Conservation (phyloP, 208 protist genomes). For the Crithidia expoeki region DNA sequence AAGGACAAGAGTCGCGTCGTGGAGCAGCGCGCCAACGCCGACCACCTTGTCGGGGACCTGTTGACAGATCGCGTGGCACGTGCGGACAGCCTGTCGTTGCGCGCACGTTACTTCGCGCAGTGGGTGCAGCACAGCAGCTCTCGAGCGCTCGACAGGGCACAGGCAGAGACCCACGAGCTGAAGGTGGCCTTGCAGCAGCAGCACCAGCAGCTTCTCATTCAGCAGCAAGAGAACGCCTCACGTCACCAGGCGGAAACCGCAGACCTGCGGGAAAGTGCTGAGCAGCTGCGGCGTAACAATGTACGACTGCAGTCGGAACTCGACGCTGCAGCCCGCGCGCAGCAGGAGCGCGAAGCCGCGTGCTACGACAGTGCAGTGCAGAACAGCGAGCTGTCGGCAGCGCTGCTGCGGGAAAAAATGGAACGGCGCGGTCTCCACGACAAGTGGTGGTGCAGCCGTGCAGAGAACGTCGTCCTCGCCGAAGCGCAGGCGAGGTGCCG, state of each 20-base stretch:
- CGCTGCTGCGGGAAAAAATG: conserved; percentile 25
- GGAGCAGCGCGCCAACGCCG: conserved; percentile 4
- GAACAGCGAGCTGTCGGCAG: conserved; percentile 15
- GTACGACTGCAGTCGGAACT: conserved; percentile 23
- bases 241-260: conserved; percentile 16
- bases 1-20: conserved; percentile 7
- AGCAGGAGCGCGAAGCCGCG: conserved; percentile 17
- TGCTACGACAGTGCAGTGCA: conserved; percentile 16
- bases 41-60: background rate
- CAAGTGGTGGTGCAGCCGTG: conserved; percentile 24
- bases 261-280: conserved; percentile 4
- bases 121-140: conserved; percentile 19
- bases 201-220: background rate
- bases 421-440: conserved; percentile 22
- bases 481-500: conserved; percentile 22
- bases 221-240: conserved; percentile 14
- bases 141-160: background rate
- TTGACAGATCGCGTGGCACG: conserved; percentile 21
- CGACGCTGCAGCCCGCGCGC: conserved; percentile 11
- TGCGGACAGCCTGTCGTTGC: conserved; percentile 7
- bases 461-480: conserved; percentile 6
- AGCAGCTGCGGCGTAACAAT: conserved; percentile 22
- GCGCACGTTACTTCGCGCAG: conserved; percentile 23
- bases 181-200: conserved; percentile 19
- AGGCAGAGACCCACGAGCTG: conserved; percentile 2